Base-by-base conservation (phyloP, 805 yeast species). In the Starmerella bombicola region DNA sequence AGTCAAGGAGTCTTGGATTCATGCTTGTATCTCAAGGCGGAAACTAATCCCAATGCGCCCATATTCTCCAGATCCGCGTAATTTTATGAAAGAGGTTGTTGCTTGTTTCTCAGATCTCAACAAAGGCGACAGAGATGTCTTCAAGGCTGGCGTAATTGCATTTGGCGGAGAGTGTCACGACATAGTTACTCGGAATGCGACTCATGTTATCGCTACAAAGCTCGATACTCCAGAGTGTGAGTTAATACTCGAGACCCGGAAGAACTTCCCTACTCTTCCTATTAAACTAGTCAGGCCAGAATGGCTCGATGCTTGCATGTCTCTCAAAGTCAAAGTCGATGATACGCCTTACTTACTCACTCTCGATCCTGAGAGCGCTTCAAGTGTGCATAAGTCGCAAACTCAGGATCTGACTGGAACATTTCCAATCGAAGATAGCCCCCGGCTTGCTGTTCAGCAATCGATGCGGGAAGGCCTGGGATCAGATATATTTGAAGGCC, bases 141-240 rank as follows among this genome's bases (percentile, higher is more conserved):
- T 82, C 13, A 70, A 74, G 48, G 77, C 76, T 5, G 82, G 80
- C 0, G 78, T 78, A 1, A 60, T 71, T 17, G 76, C 81, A 1
- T 67, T 81, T 45, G 97, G 96, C 2, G 97, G 95, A 3, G 76
- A 72, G 25, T 75, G 66, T 53, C 62, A 73, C 30, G 79, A 78
- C 45, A 63, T 64, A 9, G 63, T 86, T 23, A 76, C 83, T 7
- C 70, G 70, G 39, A 71, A 70, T 48, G 81, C 93, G 1, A 82
- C 95, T 0, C 96, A 88, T 64, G 66, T 84, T 26, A 63, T 88
- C 17, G 71, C 88, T 0, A 54, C 59, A 4, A 73, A 71, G 47
- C 55, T 61, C 26, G 58, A 71, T 3, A 71, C 74, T 40, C 80
- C 74, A 39, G 74, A 74, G 43, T 71, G 77, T 35, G 66, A 74